Percentiles rank a stretch among this genome's conserved stretches.
These are phyloP conservation scores for Sarocladiaceae sp. DNA, from an alignment of 2,329 filamentous ascomycete species.

Conservation along the genomic window DNA sequence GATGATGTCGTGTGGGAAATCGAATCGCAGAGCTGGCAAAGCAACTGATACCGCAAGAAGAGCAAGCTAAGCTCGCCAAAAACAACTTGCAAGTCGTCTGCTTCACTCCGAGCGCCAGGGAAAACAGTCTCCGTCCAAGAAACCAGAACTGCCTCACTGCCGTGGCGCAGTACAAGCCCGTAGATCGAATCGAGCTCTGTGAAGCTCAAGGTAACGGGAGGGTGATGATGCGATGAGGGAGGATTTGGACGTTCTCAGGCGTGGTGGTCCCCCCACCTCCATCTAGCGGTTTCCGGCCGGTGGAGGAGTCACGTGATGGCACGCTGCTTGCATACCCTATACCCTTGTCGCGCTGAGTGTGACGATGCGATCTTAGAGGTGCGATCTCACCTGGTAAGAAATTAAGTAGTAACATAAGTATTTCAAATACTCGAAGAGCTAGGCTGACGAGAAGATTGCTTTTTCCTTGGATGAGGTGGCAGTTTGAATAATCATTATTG, in stretches of 20 bases:
- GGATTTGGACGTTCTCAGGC: slow-evolving; percentile 18
- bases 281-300: background rate
- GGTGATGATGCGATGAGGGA: slow-evolving; percentile 24
- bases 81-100: background rate
- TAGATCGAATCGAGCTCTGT: slow-evolving; percentile 17
- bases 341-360: no score
- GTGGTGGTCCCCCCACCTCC: slow-evolving; percentile 8
- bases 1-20: background rate
- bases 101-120: background rate
- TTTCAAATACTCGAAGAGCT: background rate
- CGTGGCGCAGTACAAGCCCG: background rate
- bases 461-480: no score
- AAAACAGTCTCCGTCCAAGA: slow-evolving; percentile 2
- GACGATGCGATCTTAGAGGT: no score
- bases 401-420: no score
- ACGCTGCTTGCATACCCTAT: background rate
- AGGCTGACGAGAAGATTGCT: background rate
- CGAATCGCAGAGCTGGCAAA: background rate
- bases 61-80: background rate
- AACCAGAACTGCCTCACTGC: background rate
- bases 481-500: no score
- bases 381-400: no score
- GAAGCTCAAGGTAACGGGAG: slow-evolving; percentile 19
- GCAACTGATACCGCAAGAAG: background rate
- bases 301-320: background rate